Conservation (phyloP, 169 alveolate species). For the Theileria luwenshuni region DNA sequence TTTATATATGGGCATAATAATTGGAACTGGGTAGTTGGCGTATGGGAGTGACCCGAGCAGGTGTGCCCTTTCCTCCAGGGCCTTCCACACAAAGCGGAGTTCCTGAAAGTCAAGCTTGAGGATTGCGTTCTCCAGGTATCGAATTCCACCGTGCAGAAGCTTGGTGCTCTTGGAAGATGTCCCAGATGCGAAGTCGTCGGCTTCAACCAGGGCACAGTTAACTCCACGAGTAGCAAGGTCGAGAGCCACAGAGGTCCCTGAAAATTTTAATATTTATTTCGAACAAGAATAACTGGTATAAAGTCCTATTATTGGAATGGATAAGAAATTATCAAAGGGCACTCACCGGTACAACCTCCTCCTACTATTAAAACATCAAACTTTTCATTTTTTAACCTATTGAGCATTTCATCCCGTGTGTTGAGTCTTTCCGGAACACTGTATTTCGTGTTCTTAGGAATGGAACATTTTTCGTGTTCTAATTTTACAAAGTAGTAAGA, state of each 20-base stretch:
- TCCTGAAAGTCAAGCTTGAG: conserved; percentile 79
- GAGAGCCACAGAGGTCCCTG: conserved; percentile 86
- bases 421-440: conserved; percentile 50
- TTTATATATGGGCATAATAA: conserved; percentile 85
- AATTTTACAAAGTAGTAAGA: conserved; percentile 53
- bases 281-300: no score
- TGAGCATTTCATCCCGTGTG: conserved; percentile 71
- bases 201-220: conserved; percentile 88
- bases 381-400: conserved; percentile 62
- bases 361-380: conserved; percentile 88
- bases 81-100: conserved; percentile 86
- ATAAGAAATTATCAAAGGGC: no score
- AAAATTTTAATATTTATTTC: no score
- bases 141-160: conserved; percentile 93
- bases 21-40: conserved; percentile 83
- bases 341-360: conserved; percentile 88
- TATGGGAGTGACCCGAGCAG: conserved; percentile 86
- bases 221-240: conserved; percentile 93
- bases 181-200: conserved; percentile 91
- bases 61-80: conserved; percentile 90
- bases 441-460: conserved; percentile 71
- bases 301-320: no score
- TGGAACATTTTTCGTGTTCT: conserved; percentile 69
- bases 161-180: conserved; percentile 92
- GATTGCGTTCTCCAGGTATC: conserved; percentile 88